Evolutionary conservation across 306 rosid species (phyloP).

Genomic region (Malus fusca): DNA sequence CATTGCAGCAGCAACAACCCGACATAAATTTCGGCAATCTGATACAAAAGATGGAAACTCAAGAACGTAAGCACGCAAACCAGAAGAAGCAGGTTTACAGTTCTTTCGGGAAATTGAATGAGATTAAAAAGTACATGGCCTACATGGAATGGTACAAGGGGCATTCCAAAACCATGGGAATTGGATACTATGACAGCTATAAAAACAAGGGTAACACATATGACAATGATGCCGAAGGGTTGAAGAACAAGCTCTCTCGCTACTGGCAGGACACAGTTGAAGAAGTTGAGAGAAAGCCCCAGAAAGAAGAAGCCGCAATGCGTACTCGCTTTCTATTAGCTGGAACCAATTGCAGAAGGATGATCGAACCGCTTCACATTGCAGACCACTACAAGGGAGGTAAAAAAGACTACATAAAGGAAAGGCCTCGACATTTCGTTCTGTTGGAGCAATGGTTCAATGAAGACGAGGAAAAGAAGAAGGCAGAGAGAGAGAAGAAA

Average conservation of each 20-base stretch:
- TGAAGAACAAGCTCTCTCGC: slow-evolving; percentile 18
- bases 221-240: slow-evolving; percentile 12
- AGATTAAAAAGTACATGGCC: slow-evolving; percentile 37
- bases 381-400: slow-evolving; percentile 34
- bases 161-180: not conserved
- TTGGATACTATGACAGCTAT: slow-evolving; percentile 61
- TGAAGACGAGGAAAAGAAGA: not conserved
- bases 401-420: not conserved
- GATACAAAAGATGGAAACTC: not conserved
- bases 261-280: slow-evolving; percentile 49
- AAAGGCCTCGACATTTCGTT: slow-evolving; percentile 33
- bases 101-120: slow-evolving; percentile 26
- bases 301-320: slow-evolving; percentile 22
- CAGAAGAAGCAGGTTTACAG: slow-evolving; percentile 6
- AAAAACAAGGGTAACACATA: not conserved
- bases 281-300: slow-evolving; percentile 43
- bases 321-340: slow-evolving; percentile 32
- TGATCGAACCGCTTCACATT: slow-evolving; percentile 61
- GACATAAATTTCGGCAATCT: not conserved
- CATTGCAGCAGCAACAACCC: slow-evolving; percentile 9
- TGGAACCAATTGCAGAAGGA: slow-evolving; percentile 47
- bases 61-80: not conserved
- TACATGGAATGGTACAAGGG: slow-evolving; percentile 61
- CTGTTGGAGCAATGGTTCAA: slow-evolving; percentile 38
- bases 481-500: not conserved